Evolutionary conservation across 257 asterid species (phyloP), one percentile per base, ranked within the genome.

Genomic region (Nicotiana paniculata): DNA sequence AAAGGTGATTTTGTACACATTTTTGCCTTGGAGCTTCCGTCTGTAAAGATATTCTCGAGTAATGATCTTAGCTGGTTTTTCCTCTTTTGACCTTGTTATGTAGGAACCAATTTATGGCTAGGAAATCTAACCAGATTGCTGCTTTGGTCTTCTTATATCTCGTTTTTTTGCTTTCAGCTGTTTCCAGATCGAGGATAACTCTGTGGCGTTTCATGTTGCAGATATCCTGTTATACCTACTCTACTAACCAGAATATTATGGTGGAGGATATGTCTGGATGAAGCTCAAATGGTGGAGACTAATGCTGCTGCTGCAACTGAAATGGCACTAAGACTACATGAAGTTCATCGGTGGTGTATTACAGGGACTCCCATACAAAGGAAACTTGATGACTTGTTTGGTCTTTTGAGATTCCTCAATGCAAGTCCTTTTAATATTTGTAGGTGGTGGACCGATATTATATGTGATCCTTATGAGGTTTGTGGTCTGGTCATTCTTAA

Each of bases 221-320:
- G 99, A 87, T 96, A 93, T 86, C 97, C 93, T 61, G 97, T 96
- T 77, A 86, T 92, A 87, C 99, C 99, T 81, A 96, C 99, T 86
- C 93, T 84, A 63, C 91, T 96, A 80, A 96, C 99, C 80, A 91
- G 98, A 91, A 89, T 96, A 77, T 84, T 94, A 48, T 96, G 99
- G 99, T 96, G 99, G 99, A 96, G 99, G 85, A 87, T 96, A 84
- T 96, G 99, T 86, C 72, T 96, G 91, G 99, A 96, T 90, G 99
- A 96, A 90, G 99, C 98, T 90, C 99, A 96, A 90, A 96, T 94
- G 97, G 99, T 94, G 84, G 99, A 96, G 89, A 93, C 95, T 84
- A 93, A 89, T 92, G 97, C 97, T 86, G 94, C 97, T 58, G 92
- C 97, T 48, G 95, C 99, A 64, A 89, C 96, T 81, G 99, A 92